Evolutionary conservation across 148 eudicot genomes (phyloP), one percentile per base, ranked within the genome.

Genomic region (Silene latifolia): DNA sequence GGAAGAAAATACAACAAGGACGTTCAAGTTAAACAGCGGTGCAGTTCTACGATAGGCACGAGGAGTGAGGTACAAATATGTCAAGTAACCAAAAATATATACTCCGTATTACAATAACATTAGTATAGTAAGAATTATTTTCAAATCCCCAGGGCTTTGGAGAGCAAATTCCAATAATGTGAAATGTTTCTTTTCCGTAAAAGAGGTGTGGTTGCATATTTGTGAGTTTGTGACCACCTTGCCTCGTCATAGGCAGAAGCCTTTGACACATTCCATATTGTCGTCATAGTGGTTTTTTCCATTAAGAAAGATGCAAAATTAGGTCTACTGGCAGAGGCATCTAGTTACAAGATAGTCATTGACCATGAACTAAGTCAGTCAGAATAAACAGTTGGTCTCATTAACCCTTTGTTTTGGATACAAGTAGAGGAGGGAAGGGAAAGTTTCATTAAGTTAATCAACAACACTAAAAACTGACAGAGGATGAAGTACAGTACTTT

Each of bases 401-500:
- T 7, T 39, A 39, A 39, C 44, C 39, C 44, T 39, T 7, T 39
- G 44, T 39, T 39, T 39, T 6, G 1, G 44, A 39, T 1, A 39
- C 44, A 39, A 6, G 44, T 39, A 39, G 44, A 39, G 44, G 44
- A 39, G 44, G 44, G 44, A 39, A 39, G 44, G 44, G 44, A 39
- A 39, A 35, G n/a, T n/a, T n/a, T n/a, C 46, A 32, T 32, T 42
- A 44, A 44, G 53, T 42, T 67, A 15, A 66, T 7, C 53, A 15
- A 74, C 20, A 20, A 17, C 64, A 39, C 24, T 2, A 15, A 4
- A 29, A 51, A 65, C 14, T 15, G 54, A 51, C 46, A 53, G 29
- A n/a, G n/a, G 57, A 74, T 27, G 10, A 65, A 80, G 65, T 19
- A 74, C 54, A 6, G 10, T 82, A 96, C 99, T 80, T 79, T 88